Percentiles rank a stretch among this genome's conserved stretches.
These are phyloP conservation scores for Camelina sativa DNA, from an alignment of 345 rosid genomes.

Conservation along the genomic window DNA sequence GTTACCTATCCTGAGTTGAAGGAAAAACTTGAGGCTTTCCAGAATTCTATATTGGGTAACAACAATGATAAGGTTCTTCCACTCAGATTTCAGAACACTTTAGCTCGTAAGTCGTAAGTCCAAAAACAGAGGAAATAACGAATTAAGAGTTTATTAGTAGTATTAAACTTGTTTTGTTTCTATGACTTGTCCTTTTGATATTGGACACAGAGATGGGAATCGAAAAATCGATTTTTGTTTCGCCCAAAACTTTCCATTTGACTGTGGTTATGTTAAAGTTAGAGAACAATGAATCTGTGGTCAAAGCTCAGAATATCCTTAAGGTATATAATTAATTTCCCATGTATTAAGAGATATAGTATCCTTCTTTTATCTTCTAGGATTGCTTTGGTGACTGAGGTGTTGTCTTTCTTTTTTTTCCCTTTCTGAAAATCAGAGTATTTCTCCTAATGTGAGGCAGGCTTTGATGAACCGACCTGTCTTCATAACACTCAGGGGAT, in stretches of 20 bases:
- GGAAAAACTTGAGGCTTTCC: slow-evolving; percentile 63
- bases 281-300: slow-evolving; percentile 73
- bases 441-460: slow-evolving; percentile 63
- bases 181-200: slow-evolving; percentile 9
- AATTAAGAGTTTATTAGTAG: background rate
- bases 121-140: background rate
- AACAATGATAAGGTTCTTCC: slow-evolving; percentile 6
- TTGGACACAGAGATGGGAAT: slow-evolving; percentile 71
- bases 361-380: slow-evolving; percentile 19
- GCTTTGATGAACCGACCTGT: slow-evolving; percentile 80
- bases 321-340: slow-evolving; percentile 50
- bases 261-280: slow-evolving; percentile 91
- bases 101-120: slow-evolving; percentile 70
- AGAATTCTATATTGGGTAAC: slow-evolving; percentile 56
- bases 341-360: slow-evolving; percentile 10
- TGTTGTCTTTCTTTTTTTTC: slow-evolving; percentile 7
- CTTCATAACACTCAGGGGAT: slow-evolving; percentile 68
- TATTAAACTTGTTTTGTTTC: background rate
- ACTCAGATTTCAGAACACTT: slow-evolving; percentile 25
- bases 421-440: slow-evolving; percentile 50
- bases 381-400: slow-evolving; percentile 32
- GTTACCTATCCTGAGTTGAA: slow-evolving; percentile 77
- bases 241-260: slow-evolving; percentile 77
- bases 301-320: slow-evolving; percentile 65
- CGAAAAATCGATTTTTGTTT: slow-evolving; percentile 74